These are phyloP conservation scores for Cryptococcus maquisensis DNA, from an alignment of 1,284 basidiomycete species.

Conservation along the genomic window DNA sequence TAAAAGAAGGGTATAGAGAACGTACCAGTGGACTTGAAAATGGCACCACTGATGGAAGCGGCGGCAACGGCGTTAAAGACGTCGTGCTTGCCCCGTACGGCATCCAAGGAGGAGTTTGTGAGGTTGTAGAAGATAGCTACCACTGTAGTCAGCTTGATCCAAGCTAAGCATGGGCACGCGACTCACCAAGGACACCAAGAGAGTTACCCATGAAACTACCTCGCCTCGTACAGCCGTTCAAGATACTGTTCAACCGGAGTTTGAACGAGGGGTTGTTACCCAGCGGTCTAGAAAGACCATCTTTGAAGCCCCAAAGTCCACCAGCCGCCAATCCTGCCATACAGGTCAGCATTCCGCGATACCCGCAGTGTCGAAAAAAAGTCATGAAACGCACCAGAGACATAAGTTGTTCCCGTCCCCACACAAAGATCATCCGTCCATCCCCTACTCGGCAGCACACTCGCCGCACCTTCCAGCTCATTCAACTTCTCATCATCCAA, in stretches of 20 bases:
- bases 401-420: slow-evolving; percentile 98
- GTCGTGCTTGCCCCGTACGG: slow-evolving; percentile 85
- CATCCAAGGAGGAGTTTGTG: slow-evolving; percentile 90
- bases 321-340: slow-evolving; percentile 58
- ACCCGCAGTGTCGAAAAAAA: not conserved
- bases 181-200: slow-evolving; percentile 87
- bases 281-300: slow-evolving; percentile 81
- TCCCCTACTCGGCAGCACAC: slow-evolving; percentile 85
- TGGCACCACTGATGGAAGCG: slow-evolving; percentile 81
- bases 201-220: slow-evolving; percentile 98
- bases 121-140: slow-evolving; percentile 92
- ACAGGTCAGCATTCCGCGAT: not conserved
- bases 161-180: slow-evolving; percentile 21
- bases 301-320: slow-evolving; percentile 91
- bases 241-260: slow-evolving; percentile 90
- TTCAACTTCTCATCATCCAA: slow-evolving; percentile 90
- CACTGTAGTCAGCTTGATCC: slow-evolving; percentile 20
- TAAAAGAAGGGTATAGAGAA: slow-evolving; percentile 10
- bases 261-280: slow-evolving; percentile 62
- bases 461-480: slow-evolving; percentile 76
- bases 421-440: slow-evolving; percentile 99
- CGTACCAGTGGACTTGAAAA: slow-evolving; percentile 92
- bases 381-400: slow-evolving; percentile 69
- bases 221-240: slow-evolving; percentile 93
- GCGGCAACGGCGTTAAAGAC: slow-evolving; percentile 84